Percentiles rank a stretch among this genome's conserved stretches.
Conservation (phyloP, 805 yeast species). For the Candida peoriensis region DNA sequence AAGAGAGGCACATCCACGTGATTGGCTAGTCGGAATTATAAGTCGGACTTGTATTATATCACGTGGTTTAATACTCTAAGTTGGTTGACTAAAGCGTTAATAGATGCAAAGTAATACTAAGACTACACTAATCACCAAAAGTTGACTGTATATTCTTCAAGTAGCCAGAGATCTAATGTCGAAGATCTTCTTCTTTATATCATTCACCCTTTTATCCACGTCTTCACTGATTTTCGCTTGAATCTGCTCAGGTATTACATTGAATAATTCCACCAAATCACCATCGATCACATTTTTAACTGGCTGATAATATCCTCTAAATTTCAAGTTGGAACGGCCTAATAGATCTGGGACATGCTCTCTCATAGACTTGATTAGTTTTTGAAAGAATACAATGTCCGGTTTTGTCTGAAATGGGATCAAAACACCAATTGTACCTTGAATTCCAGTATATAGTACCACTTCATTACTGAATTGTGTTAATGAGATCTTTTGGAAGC, state of each 20-base stretch:
- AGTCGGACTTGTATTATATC: too few relatives aligned
- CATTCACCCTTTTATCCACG: constrained; percentile 42
- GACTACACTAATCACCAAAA: too few relatives aligned
- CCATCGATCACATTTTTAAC: constrained; percentile 79
- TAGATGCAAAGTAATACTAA: too few relatives aligned
- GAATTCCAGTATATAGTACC: constrained; percentile 67
- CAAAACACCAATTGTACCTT: constrained; percentile 75
- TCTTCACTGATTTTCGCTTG: constrained; percentile 24
- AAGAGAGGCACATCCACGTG: too few relatives aligned
- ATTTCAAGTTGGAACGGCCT: constrained; percentile 64
- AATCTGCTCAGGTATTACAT: constrained; percentile 5
- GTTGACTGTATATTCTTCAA: background rate
- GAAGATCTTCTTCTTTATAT: constrained; percentile 45
- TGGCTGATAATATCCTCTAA: constrained; percentile 80
- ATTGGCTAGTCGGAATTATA: too few relatives aligned
- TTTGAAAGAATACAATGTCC: constrained; percentile 56
- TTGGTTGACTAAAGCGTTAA: too few relatives aligned
- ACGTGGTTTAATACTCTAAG: too few relatives aligned
- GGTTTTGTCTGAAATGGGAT: constrained; percentile 58
- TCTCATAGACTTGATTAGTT: constrained; percentile 45
- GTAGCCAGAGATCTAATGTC: constrained; percentile 39
- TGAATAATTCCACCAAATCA: constrained; percentile 62
- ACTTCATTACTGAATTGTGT: constrained; percentile 62
- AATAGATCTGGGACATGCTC: constrained; percentile 25
- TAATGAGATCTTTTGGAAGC: constrained; percentile 49